phyloP scores from a whole-genome alignment of 2,329 filamentous ascomycete species.

The Aureobasidium lini region DNA sequence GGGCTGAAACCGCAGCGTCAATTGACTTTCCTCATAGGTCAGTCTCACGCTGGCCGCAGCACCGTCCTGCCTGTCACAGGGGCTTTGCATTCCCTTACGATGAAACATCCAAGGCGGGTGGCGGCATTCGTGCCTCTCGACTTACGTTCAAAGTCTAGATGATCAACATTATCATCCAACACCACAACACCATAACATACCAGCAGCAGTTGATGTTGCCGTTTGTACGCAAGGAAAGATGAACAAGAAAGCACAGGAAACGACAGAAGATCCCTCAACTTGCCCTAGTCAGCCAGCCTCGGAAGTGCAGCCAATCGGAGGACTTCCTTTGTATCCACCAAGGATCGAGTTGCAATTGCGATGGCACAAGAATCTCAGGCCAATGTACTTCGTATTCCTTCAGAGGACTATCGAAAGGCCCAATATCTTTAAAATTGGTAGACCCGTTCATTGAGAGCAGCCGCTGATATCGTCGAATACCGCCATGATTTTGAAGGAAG shows the following conservation, averaged over 20 bases:
- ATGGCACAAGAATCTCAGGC: neutral
- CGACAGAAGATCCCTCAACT: conserved; percentile 2
- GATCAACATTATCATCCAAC: neutral
- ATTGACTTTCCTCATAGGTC: neutral
- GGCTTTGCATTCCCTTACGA: neutral
- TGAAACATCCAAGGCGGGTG: neutral
- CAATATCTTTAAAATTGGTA: conserved; percentile 29
- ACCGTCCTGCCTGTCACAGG: conserved; percentile 1
- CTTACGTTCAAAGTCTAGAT: neutral
- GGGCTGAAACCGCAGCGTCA: conserved; percentile 11
- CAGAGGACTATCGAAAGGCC: no score
- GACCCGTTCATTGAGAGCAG: conserved; percentile 24
- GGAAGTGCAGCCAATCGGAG: neutral
- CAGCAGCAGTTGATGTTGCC: neutral
- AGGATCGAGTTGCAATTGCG: neutral
- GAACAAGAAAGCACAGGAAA: neutral
- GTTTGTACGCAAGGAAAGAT: neutral
- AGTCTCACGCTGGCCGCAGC: neutral
- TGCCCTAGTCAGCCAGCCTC: neutral
- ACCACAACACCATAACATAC: neutral
- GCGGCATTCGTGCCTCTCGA: neutral
- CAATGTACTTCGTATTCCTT: conserved; percentile 18
- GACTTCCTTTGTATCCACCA: neutral
- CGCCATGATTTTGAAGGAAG: no score
- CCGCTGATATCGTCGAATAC: no score